Evolutionary conservation across 352 stramenopile species (phyloP), one percentile per base, ranked within the genome.

Genomic region (Globisporangium radiosum): DNA sequence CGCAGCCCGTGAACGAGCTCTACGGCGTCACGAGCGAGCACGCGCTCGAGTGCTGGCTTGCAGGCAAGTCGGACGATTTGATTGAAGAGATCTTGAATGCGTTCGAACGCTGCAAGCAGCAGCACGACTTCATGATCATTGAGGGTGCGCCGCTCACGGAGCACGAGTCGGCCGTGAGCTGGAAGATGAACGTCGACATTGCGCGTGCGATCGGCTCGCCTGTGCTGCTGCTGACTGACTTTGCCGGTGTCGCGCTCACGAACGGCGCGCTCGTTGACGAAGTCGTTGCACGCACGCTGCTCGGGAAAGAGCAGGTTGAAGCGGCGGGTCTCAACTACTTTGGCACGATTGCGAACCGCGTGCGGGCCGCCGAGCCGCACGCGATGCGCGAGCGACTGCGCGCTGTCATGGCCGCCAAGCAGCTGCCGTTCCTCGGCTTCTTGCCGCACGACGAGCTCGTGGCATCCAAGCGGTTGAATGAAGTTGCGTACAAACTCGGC

Each of bases 101-200:
- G 14, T 90, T 78, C 58, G 82, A 92, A 47, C 53, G 70, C 8
- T 67, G 66, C 55, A 73, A 76, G 19, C 50, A 75, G 38, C 65
- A 77, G 43, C 81, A 92, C 65, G 82, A 92, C 69, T 92, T 92
- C 56, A 85, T 92, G 73, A 82, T 92, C 63, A 85, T 92, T 43
- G 82, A 92, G 57, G 82, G 82, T n/a, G 81, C 80, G 8, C 72
- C 78, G 54, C 58, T 92, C 47, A 76, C 77, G 36, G 68, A 84
- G 57, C 72, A 85, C 68, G 80, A 92, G 54, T 78, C 76, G 39
- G 70, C 75, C 5, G 81, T 87, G 74, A 88, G 77, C 68, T 92
- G 80, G 82, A 86, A 88, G 54, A 77, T 92, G 56, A 88, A 92
- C 58, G 70, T 79, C 14, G 80, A 92, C 57, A 82, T 92, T 58